phyloP scores from a whole-genome alignment of 768 basidiomycete species.

The Leccinum boreale region DNA sequence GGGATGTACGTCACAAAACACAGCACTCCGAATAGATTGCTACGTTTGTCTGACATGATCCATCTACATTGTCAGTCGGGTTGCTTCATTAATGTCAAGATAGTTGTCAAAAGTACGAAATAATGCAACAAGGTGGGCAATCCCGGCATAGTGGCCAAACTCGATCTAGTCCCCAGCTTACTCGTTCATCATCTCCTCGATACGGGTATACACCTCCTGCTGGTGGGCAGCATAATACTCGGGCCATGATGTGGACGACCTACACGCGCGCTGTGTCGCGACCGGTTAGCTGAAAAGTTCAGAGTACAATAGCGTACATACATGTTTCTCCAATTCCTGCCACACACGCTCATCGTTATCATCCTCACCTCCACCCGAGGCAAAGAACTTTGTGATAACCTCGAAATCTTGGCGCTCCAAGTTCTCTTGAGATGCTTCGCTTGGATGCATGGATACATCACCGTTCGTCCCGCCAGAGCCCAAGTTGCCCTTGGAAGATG shows the following conservation, averaged over 20 bases:
- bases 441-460: not conserved
- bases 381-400: slow-evolving; percentile 53
- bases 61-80: not conserved
- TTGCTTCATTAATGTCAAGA: not conserved
- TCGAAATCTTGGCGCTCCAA: slow-evolving; percentile 44
- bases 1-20: slow-evolving; percentile 9
- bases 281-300: not conserved
- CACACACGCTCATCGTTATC: slow-evolving; percentile 50
- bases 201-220: slow-evolving; percentile 40
- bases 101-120: slow-evolving; percentile 3
- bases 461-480: not conserved
- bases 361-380: slow-evolving; percentile 46
- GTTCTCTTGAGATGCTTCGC: slow-evolving; percentile 6
- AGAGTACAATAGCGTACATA: slow-evolving; percentile 22
- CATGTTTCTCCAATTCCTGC: slow-evolving; percentile 46
- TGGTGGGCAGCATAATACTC: slow-evolving; percentile 48
- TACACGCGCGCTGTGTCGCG: slow-evolving; percentile 36
- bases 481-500: not conserved
- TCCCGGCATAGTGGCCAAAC: not conserved
- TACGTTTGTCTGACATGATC: slow-evolving; percentile 1
- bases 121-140: not conserved
- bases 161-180: slow-evolving; percentile 10
- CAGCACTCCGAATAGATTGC: slow-evolving; percentile 14
- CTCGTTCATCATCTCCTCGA: slow-evolving; percentile 31
- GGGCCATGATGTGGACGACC: slow-evolving; percentile 45